Evolutionary conservation across 192 early-diverging fungal genomes (phyloP).

Genomic region (Phlyctochytrium planicorne): DNA sequence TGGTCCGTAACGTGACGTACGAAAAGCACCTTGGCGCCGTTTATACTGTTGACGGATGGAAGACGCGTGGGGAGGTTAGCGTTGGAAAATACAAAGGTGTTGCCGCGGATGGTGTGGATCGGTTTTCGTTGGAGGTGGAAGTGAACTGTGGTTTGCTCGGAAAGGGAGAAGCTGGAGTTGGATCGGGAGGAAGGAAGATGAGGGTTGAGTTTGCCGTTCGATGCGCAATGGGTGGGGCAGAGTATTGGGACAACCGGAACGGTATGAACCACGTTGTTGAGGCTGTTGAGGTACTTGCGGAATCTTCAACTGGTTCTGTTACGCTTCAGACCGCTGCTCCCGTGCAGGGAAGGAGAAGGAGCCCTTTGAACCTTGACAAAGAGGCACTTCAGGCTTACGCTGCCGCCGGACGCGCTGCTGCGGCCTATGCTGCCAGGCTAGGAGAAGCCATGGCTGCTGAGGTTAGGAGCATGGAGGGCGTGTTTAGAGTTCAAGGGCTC

Average conservation of each 20-base stretch:
- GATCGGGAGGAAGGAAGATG: neutral
- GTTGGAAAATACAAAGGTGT: constrained; percentile 52
- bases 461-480: constrained; percentile 13
- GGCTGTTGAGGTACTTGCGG: neutral
- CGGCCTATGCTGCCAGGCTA: constrained; percentile 5
- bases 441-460: constrained; percentile 18
- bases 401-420: constrained; percentile 10
- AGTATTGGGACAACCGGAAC: constrained; percentile 84
- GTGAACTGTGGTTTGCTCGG: constrained; percentile 33
- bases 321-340: neutral
- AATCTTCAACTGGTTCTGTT: neutral
- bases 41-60: constrained; percentile 84
- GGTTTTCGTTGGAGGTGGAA: constrained; percentile 69
- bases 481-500: too few species aligned
- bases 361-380: constrained; percentile 6
- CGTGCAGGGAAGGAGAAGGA: neutral
- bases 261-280: constrained; percentile 22
- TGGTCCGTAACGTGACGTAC: constrained; percentile 84
- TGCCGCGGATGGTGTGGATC: constrained; percentile 60
- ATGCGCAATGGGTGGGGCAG: constrained; percentile 69
- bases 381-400: neutral
- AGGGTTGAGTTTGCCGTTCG: constrained; percentile 45
- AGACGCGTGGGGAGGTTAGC: constrained; percentile 55
- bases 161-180: constrained; percentile 1
- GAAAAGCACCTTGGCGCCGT: constrained; percentile 77